A percentile compares a stretch with the other conserved stretches of the same genome.
These are phyloP conservation scores for Plenodomus biglobosus DNA, from an alignment of 2,329 filamentous ascomycete species.

Conservation along the genomic window DNA sequence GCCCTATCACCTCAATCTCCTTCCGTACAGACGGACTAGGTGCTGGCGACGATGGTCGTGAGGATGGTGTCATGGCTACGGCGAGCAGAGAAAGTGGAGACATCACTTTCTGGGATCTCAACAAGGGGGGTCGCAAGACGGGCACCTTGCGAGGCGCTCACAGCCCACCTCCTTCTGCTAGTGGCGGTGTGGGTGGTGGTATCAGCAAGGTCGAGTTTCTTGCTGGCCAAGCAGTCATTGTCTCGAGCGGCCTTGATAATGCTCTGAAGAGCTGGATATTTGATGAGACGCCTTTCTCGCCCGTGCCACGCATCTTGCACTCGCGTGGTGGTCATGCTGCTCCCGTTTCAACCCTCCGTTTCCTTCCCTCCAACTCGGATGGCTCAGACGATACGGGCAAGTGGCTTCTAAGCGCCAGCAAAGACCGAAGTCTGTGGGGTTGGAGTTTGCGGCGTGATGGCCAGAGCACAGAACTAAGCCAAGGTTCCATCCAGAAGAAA, in stretches of 20 bases:
- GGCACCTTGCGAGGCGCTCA: slow-evolving; percentile 87
- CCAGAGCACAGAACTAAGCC: slow-evolving; percentile 89
- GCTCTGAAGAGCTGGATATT: slow-evolving; percentile 96
- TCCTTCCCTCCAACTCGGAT: slow-evolving; percentile 85
- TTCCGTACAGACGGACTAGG: slow-evolving; percentile 90
- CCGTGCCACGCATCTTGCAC: slow-evolving; percentile 82
- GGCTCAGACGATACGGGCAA: slow-evolving; percentile 86
- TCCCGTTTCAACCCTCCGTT: slow-evolving; percentile 77
- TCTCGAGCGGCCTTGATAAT: slow-evolving; percentile 91
- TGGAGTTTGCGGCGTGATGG: slow-evolving; percentile 94
- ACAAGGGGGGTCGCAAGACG: slow-evolving; percentile 81
- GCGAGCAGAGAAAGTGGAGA: slow-evolving; percentile 78
- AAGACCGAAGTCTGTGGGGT: slow-evolving; percentile 90
- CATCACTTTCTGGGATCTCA: slow-evolving; percentile 94
- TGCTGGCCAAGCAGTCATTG: slow-evolving; percentile 80
- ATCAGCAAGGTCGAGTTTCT: slow-evolving; percentile 89
- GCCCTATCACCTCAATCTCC: slow-evolving; percentile 76
- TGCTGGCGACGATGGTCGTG: slow-evolving; percentile 79
- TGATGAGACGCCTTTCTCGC: slow-evolving; percentile 85
- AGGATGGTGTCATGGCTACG: slow-evolving; percentile 92
- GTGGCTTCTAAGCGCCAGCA: slow-evolving; percentile 88
- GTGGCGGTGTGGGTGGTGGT: slow-evolving; percentile 65
- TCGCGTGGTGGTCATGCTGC: slow-evolving; percentile 85
- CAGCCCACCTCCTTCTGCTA: slow-evolving; percentile 65
- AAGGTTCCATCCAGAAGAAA: slow-evolving; percentile 84